phyloP scores from a whole-genome alignment of 176 grass and related monocot genomes.

The Eragrostis curvula region DNA sequence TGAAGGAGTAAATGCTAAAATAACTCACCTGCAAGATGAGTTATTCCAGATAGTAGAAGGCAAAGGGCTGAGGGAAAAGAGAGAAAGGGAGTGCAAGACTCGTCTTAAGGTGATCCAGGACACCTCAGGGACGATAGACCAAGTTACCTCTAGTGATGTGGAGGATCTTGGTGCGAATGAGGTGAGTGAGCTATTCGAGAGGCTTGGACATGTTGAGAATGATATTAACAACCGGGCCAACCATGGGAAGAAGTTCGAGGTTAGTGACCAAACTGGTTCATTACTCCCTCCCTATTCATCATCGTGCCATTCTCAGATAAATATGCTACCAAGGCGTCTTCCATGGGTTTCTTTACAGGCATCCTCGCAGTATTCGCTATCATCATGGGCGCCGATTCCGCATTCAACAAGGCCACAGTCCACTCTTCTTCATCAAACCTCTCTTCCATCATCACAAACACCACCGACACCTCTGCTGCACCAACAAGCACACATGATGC shows the following conservation, averaged over 20 bases:
- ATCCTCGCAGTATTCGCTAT: background rate
- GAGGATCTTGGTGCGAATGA: background rate
- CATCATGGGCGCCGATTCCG: background rate
- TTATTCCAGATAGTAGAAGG: background rate
- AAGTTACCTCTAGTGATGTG: background rate
- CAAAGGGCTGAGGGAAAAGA: background rate
- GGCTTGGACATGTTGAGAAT: background rate
- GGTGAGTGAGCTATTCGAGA: background rate
- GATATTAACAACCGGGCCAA: background rate
- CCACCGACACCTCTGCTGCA: too few species aligned
- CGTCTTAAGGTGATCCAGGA: background rate
- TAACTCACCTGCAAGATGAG: background rate
- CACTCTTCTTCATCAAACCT: background rate
- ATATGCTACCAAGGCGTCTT: background rate
- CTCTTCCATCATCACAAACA: background rate
- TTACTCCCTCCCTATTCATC: background rate
- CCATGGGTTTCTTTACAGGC: background rate
- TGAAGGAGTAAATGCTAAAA: background rate
- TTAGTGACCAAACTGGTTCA: background rate
- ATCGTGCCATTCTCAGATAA: background rate
- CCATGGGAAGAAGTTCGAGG: background rate
- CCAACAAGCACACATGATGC: background rate
- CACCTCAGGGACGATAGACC: too few species aligned
- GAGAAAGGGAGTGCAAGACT: background rate
- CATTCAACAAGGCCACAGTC: background rate